Base-by-base conservation (phyloP, 2,329 filamentous ascomycete genomes). In the Aureobasidium sp. region DNA sequence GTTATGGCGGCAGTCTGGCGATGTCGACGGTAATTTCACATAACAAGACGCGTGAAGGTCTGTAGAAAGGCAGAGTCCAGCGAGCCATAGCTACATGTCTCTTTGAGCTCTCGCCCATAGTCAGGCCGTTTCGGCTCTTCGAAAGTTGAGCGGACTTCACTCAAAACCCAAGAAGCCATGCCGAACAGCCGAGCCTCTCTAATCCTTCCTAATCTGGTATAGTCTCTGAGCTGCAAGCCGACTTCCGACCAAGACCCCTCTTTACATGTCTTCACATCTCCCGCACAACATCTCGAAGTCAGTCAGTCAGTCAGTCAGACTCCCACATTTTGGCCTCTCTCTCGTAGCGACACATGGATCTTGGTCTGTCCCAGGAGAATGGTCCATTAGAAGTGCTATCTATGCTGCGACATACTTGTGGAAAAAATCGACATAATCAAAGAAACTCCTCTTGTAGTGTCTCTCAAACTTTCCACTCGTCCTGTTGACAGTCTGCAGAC, bases 401-500 rank as follows among this genome's bases (percentile, higher is more conserved):
- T 40, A 40, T 9, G 35, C 35, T 35, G 50, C 52, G 14, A 56
- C 39, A 56, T 22, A 45, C 54, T 48, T 58, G 42, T 58, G 54
- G 47, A 73, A 70, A 53, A 70, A 67, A 60, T 69, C 68, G 24
- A 71, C 70, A 63, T 70, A 68, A 48, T 74, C 70, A 60, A 74
- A 74, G 57, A 73, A 71, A 64, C 70, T 74, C 39, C 68, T 70
- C 64, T 73, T 73, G 64, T 71, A 74, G 35, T 66, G 64, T 63
- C 72, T 65, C 65, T 73, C 70, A 47, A 37, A 45, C 5, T 47
- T 35, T 64, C 72, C 70, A 40, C 70, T 73, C 35, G 71, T 74
- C 15, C 70, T 61, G 50, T 74, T 74, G 29, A 73, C 70, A 50
- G 70, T 77, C 68, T 85, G 82, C 47, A 85, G 76, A 0, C 83